Percentiles rank a stretch among this genome's conserved stretches.
Conservation (phyloP, 108 stramenopile species). For the Chaetoceros muelleri region DNA sequence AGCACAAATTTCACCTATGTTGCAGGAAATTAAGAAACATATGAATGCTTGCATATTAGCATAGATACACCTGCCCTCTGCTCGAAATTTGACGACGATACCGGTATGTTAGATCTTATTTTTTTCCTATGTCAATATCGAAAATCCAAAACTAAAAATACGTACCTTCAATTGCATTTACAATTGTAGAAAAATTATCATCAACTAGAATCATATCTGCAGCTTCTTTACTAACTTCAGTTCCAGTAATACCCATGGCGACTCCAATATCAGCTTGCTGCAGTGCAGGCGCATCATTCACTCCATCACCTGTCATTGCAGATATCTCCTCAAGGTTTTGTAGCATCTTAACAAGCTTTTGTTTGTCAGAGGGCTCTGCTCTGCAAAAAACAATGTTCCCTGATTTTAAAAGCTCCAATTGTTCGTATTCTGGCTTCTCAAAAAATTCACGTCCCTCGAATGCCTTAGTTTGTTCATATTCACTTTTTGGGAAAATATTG, state of each 20-base stretch:
- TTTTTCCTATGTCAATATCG: too few species aligned
- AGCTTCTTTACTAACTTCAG: slow-evolving; percentile 83
- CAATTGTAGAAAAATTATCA: slow-evolving; percentile 97
- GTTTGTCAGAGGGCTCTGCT: slow-evolving; percentile 97
- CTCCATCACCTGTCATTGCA: slow-evolving; percentile 98
- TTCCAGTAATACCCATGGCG: slow-evolving; percentile 90
- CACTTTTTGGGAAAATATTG: slow-evolving; percentile 49
- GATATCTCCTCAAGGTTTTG: slow-evolving; percentile 86
- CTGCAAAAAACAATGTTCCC: slow-evolving; percentile 96
- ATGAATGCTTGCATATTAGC: slow-evolving; percentile 99
- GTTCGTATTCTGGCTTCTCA: slow-evolving; percentile 48
- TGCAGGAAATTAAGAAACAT: slow-evolving; percentile 95
- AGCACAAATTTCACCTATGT: slow-evolving; percentile 95
- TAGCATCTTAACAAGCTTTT: slow-evolving; percentile 90
- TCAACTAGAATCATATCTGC: slow-evolving; percentile 95
- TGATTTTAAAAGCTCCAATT: slow-evolving; percentile 39
- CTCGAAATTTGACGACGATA: too few species aligned
- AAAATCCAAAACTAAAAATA: too few species aligned
- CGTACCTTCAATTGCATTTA: slow-evolving; percentile 89
- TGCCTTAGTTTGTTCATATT: slow-evolving; percentile 41
- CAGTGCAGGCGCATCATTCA: slow-evolving; percentile 99
- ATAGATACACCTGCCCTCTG: slow-evolving; percentile 96
- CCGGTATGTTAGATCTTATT: too few species aligned
- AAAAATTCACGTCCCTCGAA: slow-evolving; percentile 85
- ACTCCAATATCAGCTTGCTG: slow-evolving; percentile 94